Conservation (phyloP, 2,329 filamentous ascomycete species). For the Lachnellula suecica region DNA sequence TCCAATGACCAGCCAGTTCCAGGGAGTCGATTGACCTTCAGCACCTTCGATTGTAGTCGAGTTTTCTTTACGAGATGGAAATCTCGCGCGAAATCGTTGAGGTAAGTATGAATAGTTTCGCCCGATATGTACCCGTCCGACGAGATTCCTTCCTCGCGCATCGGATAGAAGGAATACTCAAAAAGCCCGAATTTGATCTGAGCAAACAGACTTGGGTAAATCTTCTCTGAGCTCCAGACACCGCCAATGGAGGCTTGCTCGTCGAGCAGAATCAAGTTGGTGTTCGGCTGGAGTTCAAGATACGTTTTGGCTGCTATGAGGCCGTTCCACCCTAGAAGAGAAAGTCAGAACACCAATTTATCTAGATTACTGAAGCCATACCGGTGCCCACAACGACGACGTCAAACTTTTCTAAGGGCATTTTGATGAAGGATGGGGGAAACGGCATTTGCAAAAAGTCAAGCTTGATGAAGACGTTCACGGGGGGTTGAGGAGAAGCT, state of each 20-base stretch:
- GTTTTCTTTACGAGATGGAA: too few relatives aligned
- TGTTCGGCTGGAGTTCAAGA: slow-evolving; percentile 52
- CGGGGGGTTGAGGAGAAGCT: too few relatives aligned
- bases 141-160: slow-evolving; percentile 31
- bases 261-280: slow-evolving; percentile 57
- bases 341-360: background rate
- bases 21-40: slow-evolving; percentile 22
- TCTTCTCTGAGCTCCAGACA: slow-evolving; percentile 64
- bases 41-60: too few relatives aligned
- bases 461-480: too few relatives aligned
- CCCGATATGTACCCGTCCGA: slow-evolving; percentile 31
- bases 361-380: background rate
- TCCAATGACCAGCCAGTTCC: slow-evolving; percentile 6
- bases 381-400: slow-evolving; percentile 2
- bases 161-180: slow-evolving; percentile 35
- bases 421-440: too few relatives aligned
- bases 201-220: slow-evolving; percentile 62
- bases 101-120: slow-evolving; percentile 30
- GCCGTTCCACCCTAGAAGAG: slow-evolving; percentile 48
- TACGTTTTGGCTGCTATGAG: slow-evolving; percentile 60
- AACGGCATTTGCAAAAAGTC: too few relatives aligned
- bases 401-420: too few relatives aligned
- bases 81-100: slow-evolving; percentile 13
- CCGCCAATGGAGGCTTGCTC: slow-evolving; percentile 58
- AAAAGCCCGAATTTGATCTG: slow-evolving; percentile 35